These are phyloP conservation scores for Sanguinoderma infundibulare DNA, from an alignment of 1,284 basidiomycete species.

Conservation along the genomic window DNA sequence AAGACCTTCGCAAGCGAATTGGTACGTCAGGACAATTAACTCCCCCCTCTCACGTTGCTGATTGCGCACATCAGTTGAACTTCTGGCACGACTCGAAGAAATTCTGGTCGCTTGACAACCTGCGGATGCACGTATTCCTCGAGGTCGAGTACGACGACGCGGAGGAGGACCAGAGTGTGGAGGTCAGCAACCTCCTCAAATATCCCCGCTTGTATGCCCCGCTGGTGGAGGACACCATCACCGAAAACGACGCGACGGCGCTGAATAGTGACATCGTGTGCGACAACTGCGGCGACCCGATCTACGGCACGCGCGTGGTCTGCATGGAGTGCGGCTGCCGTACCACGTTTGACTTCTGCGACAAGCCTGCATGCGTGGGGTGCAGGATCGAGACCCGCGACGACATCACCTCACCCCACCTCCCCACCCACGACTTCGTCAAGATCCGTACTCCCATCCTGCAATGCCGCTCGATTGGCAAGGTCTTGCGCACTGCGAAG, in stretches of 20 bases:
- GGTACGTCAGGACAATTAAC: conserved; percentile 21
- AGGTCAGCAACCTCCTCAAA: not conserved
- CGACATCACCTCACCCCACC: conserved; percentile 29
- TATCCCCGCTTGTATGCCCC: not conserved
- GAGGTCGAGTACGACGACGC: conserved; percentile 1
- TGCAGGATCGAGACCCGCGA: conserved; percentile 13
- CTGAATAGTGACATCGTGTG: conserved; percentile 12
- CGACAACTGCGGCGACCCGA: conserved; percentile 23
- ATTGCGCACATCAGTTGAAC: conserved; percentile 7
- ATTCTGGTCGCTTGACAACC: conserved; percentile 7
- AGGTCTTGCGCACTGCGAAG: conserved; percentile 17
- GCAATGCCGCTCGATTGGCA: conserved; percentile 29
- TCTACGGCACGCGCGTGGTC: conserved; percentile 29
- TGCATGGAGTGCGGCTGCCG: conserved; percentile 29
- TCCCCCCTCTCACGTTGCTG: not conserved
- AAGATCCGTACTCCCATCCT: conserved; percentile 33
- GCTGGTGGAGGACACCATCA: not conserved
- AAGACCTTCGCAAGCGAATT: conserved; percentile 31
- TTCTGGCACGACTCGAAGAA: conserved; percentile 14
- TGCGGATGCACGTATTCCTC: not conserved
- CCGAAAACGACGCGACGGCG: not conserved
- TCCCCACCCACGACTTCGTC: conserved; percentile 34
- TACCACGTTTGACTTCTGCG: conserved; percentile 31
- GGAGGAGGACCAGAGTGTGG: not conserved
- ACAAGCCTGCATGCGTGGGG: conserved; percentile 21